Evolutionary conservation across 129 eudicot species (phyloP).

Genomic region (Scalesia atractyloides): DNA sequence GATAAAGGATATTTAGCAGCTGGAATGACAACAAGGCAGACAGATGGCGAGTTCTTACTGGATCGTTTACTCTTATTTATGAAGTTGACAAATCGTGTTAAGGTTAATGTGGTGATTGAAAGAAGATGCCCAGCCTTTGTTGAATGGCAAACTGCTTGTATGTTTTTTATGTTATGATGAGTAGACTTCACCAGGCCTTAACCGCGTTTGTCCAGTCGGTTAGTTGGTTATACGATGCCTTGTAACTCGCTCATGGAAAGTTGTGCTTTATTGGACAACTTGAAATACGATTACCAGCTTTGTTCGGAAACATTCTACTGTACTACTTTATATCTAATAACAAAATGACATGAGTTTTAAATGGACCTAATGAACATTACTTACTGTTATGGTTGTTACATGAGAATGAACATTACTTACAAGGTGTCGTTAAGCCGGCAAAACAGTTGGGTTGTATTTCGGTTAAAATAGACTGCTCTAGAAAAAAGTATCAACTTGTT

Average conservation of each 20-base stretch:
- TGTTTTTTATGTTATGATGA: slow-evolving; percentile 23
- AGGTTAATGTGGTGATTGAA: slow-evolving; percentile 12
- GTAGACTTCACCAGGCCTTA: slow-evolving; percentile 2
- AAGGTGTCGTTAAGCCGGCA: no score
- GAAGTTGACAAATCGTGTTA: neutral
- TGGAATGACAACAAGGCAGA: slow-evolving; percentile 28
- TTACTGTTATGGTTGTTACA: no score
- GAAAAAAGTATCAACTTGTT: no score
- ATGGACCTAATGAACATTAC: no score
- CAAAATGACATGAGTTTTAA: no score
- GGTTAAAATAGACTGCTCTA: no score
- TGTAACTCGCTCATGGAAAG: slow-evolving; percentile 11
- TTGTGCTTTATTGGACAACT: neutral
- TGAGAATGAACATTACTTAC: no score
- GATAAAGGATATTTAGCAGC: slow-evolving; percentile 8
- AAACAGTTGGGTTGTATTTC: no score
- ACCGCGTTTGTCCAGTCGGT: neutral
- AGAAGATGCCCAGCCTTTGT: neutral
- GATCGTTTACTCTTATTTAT: slow-evolving; percentile 3
- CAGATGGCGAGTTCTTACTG: slow-evolving; percentile 14
- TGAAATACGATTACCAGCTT: slow-evolving; percentile 1
- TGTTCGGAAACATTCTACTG: neutral
- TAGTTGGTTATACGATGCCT: neutral
- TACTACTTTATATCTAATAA: no score
- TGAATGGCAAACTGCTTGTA: slow-evolving; percentile 23